A percentile compares a stretch with the other conserved stretches of the same genome.
Evolutionary conservation across 768 basidiomycete genomes (phyloP).

Genomic region (Xerocomellus chrysenteron): DNA sequence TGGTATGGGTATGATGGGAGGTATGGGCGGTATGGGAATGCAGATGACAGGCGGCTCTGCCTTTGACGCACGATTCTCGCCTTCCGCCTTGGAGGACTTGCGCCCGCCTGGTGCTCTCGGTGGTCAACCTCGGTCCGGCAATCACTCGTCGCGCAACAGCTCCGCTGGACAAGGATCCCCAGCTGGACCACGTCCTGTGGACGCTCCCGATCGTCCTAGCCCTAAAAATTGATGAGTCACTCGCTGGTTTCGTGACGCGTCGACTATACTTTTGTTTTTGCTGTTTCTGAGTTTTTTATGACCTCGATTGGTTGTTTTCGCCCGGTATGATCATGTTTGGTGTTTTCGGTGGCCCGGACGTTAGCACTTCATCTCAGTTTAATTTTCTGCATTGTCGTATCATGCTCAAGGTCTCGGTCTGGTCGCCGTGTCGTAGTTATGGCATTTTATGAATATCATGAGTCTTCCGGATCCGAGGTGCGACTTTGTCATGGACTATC

Average conservation of each 20-base stretch:
- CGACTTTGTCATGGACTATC: constrained; percentile 5
- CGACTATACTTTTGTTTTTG: constrained; percentile 10
- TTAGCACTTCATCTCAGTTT: constrained; percentile 13
- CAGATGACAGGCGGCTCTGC: constrained; percentile 64
- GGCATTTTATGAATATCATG: constrained; percentile 1
- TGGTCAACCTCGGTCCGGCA: constrained; percentile 29
- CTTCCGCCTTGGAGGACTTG: constrained; percentile 30
- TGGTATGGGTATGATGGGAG: constrained; percentile 40
- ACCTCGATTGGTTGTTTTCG: constrained; percentile 14
- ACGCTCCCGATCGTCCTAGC: constrained; percentile 24
- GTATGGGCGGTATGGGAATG: constrained; percentile 46
- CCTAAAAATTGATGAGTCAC: constrained; percentile 24
- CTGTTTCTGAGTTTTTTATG: constrained; percentile 5
- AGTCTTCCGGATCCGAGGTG: background rate
- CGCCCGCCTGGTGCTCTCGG: constrained; percentile 29
- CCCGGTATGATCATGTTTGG: constrained; percentile 13
- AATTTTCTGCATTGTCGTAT: constrained; percentile 20
- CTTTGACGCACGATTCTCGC: constrained; percentile 60
- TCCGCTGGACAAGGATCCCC: constrained; percentile 60
- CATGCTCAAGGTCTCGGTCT: background rate
- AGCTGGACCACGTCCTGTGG: constrained; percentile 34
- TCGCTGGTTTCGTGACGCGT: background rate
- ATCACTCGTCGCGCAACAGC: constrained; percentile 45
- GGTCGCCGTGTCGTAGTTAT: constrained; percentile 8
- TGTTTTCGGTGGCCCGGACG: constrained; percentile 13